Evolutionary conservation across 2,329 filamentous ascomycete genomes (phyloP), one percentile per base, ranked within the genome.

Genomic region (Sarocladium oryzae): DNA sequence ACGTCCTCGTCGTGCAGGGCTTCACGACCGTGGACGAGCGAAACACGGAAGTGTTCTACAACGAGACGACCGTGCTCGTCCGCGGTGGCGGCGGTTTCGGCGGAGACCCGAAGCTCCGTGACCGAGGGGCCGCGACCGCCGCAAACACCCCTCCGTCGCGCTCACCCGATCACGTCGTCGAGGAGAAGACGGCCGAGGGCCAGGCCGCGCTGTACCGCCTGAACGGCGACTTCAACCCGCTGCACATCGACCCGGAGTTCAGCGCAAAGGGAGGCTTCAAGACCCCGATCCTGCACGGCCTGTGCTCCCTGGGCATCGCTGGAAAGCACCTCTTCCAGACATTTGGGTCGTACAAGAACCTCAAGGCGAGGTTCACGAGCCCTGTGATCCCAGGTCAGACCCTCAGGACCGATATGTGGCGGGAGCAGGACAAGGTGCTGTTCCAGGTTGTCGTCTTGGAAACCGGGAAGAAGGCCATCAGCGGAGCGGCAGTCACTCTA

Each of bases 231-330:
- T 2, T 15, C 38, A 78, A 74, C 75, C 93, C 93, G 11, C 82
- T 99, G 2, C 93, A 99, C 73, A 86, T 99, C 56, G 93, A 97
- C 69, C 92, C 93, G 1, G 80, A 83, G 43, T 97, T 99, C 70
- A 89, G 88, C 72, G 92, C 92, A 74, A 84, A 95, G 60, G 92
- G 92, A 53, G 93, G 93, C 53, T 97, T 97, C 82, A 86, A 93
- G 72, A 81, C 76, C 24, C 93, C 93, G 9, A 99, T 99, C 65
- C 76, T 97, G 50, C 93, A 97, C 74, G 93, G 93, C 15, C 81
- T 97, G 28, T 96, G 89, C 79, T 93, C 85, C 66, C 91, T 99
- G 62, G 93, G 93, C 59, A 82, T 97, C 57, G 85, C 88, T 11
- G 89, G 85, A 57, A 96, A 96, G 78, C 89, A 92, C 54, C 82